Evolutionary conservation across 352 stramenopile genomes (phyloP), one percentile per base, ranked within the genome.

Genomic region (Phytophthora rubi): DNA sequence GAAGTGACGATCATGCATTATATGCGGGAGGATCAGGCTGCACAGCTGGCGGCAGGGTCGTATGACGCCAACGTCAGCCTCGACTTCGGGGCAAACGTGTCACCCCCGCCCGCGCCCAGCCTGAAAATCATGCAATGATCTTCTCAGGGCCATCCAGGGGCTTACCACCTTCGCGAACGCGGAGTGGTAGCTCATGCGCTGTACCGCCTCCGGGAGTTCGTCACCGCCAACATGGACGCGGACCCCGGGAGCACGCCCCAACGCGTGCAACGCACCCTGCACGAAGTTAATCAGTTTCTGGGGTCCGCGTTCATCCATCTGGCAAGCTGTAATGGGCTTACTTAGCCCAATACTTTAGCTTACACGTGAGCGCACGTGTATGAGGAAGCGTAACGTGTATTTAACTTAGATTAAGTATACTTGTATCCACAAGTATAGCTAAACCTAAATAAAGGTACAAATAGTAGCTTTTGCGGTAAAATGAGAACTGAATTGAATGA

Each of bases 1-100:
- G 21, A 10, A 4, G 15, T 65, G 9, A n/a, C 58, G 0, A 51
- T 65, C 9, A 48, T 58, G 47, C 58, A 65, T 18, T 65, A 48
- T 30, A 6, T 21, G 6, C 30, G 30, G 30, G 26, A 16, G 1
- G 30, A 37, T 9, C 44, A n/a, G 5, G 5, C n/a, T 6, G 28
- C 1, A 15, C 30, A 12, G 39, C 12, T 48, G 13, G 39, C 6
- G 5, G 26, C 16, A 13, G 30, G 33, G 32, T 54, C 56, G 3
- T 47, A 26, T 0, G 57, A 63, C 44, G 57, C 58, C 5, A 65
- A 57, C 6, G 52, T 28, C 15, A 33, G 13, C 15, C 39, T 62
- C 8, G 53, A 61, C n/a, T 62, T 53, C 53, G 30, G 47, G 4
- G 16, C 53, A 1, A 33, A 48, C 26, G 33, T 59, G 32, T 6